Evolutionary conservation across 192 early-diverging fungal genomes (phyloP), one percentile per base, ranked within the genome.

Genomic region (Coemansia umbellata): DNA sequence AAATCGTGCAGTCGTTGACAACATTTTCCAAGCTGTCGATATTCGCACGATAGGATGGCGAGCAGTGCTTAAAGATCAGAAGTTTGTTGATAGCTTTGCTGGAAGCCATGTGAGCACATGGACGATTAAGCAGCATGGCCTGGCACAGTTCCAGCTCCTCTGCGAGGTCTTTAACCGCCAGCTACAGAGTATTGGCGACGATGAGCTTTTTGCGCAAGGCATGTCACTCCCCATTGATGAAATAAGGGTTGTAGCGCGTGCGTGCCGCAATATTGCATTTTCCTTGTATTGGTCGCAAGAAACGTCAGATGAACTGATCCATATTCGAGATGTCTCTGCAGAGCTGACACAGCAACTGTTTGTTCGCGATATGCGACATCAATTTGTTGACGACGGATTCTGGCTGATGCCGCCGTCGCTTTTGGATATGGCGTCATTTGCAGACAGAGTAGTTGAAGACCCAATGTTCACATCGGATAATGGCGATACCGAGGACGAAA

Each of bases 111-210:
- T 59, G 8, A 54, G 49, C 3, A 32, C 56, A 7, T 54, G 65
- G 8, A 44, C 39, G n/a, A 68, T 75, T 22, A 49, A 60, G 43
- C 8, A 23, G n/a, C 39, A 53, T 18, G 43, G 60, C 9, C 28
- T 75, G 44, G 41, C 55, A 19, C 41, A 43, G 13, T 51, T 93
- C 17, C 76, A 82, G 13, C 69, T 94, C 8, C 54, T 93, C 14
- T 83, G 84, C 37, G 91, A 94, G 53, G 55, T 88, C 5, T 82
- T 88, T 42, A 82, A 80, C 61, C 78, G 83, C 23, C 68, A 87
- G 61, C 58, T 97, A 9, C 65, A 87, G 44, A 92, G 87, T 0
- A 81, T 91, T 35, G 87, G 88, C 10, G 95, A 97, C 66, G 87
- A 92, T 42, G 93, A 97, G 67, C 82, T 95, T 55, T 85, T 88